Evolutionary conservation across 2,329 filamentous ascomycete species (phyloP).

Genomic region (Aureobasidium namibiae): DNA sequence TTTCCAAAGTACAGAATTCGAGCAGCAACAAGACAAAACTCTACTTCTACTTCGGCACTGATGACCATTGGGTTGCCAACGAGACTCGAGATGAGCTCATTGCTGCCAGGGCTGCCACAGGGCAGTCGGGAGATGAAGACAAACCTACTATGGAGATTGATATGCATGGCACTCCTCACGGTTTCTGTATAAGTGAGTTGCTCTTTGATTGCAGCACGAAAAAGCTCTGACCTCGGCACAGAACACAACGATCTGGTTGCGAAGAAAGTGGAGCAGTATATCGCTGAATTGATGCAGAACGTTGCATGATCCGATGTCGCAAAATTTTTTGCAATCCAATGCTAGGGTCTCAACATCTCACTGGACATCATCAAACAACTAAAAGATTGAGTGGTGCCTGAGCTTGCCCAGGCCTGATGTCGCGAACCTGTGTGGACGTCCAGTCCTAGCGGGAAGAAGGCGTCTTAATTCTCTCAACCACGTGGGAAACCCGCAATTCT

Average conservation of each 20-base stretch:
- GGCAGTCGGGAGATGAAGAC: constrained; percentile 28
- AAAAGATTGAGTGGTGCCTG: too few relatives aligned
- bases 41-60: constrained; percentile 51
- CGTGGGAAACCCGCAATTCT: too few relatives aligned
- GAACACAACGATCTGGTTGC: constrained; percentile 42
- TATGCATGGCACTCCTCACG: constrained; percentile 47
- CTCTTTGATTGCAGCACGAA: too few relatives aligned
- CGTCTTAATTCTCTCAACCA: too few relatives aligned
- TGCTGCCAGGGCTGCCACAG: constrained; percentile 29
- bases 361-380: too few relatives aligned
- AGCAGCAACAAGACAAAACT: constrained; percentile 32
- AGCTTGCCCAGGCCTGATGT: too few relatives aligned
- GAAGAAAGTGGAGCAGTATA: constrained; percentile 41
- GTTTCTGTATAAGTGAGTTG: constrained; percentile 49
- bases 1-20: constrained; percentile 17
- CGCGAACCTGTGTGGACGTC: too few relatives aligned
- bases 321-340: too few relatives aligned
- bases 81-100: constrained; percentile 50
- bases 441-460: too few relatives aligned
- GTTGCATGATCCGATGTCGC: background rate
- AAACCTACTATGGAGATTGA: constrained; percentile 48
- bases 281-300: constrained; percentile 19
- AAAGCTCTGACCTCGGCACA: constrained; percentile 18
- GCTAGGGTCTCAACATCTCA: too few relatives aligned
- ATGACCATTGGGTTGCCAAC: constrained; percentile 56